Base-by-base conservation (phyloP, 768 basidiomycete genomes). In the Russula sp. region DNA sequence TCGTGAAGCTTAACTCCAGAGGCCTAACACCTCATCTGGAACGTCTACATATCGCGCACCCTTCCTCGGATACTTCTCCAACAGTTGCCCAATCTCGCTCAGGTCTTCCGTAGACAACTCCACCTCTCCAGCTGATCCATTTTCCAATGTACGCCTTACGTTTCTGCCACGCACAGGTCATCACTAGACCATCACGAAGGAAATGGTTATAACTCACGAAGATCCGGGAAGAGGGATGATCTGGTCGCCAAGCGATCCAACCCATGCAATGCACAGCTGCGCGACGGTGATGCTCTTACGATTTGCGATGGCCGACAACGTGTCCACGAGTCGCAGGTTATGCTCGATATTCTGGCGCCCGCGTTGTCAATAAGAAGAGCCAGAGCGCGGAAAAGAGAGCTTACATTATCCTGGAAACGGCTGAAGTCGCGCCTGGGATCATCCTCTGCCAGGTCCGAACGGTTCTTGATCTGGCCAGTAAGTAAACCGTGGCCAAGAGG, bases 401-500 rank as follows among this genome's bases (percentile, higher is more conserved):
- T 5, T 54, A 71, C 73, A 59, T 79, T 78, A 5, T 75, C 73
- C 63, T 76, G 71, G 72, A 80, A 77, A 28, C 79, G 73, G 16
- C 77, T 74, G 7, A 74, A 64, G 2, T 44, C 6, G 34, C 68
- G 69, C 26, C 56, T 57, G 57, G 72, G 69, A 64, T 79, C 77
- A 24, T 77, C 76, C 57, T 78, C 76, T 53, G 73, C 71, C 30
- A 79, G 38, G 56, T 78, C 77, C 7, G 67, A 69, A 13, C 51
- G 58, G 34, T 59, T 73, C 68, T 79, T 82, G 70, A 84, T 76
- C 14, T 77, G 71, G 1, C 83, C 83, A 0, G 81, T 80, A 28
- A 86, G 73, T 71, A 84, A 76, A 5, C 84, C 83, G 16, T 77
- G 74, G 5, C 83, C 83, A 2, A 85, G 77, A 0, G 84, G 83